phyloP scores from a whole-genome alignment of 495 filamentous ascomycete species.

The Lophiostoma macrostomum region DNA sequence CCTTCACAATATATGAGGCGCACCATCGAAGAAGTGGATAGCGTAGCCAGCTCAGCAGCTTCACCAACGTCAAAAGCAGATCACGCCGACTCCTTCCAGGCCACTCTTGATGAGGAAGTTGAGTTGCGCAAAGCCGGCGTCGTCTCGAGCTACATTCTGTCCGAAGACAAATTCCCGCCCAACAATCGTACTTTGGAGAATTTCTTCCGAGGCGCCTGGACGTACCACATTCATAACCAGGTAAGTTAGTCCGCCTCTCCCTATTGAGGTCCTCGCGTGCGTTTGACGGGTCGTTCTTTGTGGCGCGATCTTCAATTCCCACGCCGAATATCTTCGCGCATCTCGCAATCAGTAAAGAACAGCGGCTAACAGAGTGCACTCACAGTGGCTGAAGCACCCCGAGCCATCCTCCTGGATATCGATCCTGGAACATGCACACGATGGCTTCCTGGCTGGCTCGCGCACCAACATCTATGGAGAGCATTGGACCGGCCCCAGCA shows the following conservation, averaged over 20 bases:
- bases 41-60: constrained; percentile 23
- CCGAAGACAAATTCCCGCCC: constrained; percentile 50
- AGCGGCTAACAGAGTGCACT: constrained; percentile 15
- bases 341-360: constrained; percentile 16
- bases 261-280: too few relatives aligned
- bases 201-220: constrained; percentile 57
- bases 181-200: constrained; percentile 55
- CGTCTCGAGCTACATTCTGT: constrained; percentile 42
- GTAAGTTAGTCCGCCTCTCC: constrained; percentile 43
- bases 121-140: constrained; percentile 41
- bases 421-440: constrained; percentile 53
- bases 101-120: constrained; percentile 34
- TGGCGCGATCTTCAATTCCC: background rate
- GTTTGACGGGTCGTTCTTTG: too few relatives aligned
- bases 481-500: constrained; percentile 48
- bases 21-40: constrained; percentile 24
- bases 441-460: constrained; percentile 49
- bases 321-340: too few relatives aligned
- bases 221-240: constrained; percentile 60
- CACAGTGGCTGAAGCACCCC: constrained; percentile 51
- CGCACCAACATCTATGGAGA: constrained; percentile 55
- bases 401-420: constrained; percentile 59
- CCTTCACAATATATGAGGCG: constrained; percentile 13
- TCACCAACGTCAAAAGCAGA: constrained; percentile 24
- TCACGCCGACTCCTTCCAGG: constrained; percentile 34